Conservation (phyloP, 2,329 filamentous ascomycete species). For the Cladosporium halotolerans region DNA sequence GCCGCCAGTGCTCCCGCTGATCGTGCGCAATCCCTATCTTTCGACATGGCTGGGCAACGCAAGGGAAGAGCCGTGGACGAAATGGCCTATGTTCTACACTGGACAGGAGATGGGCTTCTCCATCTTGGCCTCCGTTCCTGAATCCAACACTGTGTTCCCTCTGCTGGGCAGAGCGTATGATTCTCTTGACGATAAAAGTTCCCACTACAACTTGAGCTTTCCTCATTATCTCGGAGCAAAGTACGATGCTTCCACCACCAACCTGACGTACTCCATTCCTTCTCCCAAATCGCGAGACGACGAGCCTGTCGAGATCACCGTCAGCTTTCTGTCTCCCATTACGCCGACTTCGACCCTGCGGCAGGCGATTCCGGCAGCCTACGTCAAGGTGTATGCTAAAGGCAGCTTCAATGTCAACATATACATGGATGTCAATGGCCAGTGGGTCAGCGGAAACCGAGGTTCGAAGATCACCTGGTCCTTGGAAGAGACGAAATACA, state of each 20-base stretch:
- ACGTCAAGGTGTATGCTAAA: slow-evolving; percentile 64
- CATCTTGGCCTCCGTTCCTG: slow-evolving; percentile 56
- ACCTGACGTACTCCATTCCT: slow-evolving; percentile 58
- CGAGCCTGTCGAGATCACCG: slow-evolving; percentile 46
- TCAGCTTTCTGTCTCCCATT: slow-evolving; percentile 70
- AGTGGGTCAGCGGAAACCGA: slow-evolving; percentile 75
- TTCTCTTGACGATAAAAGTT: slow-evolving; percentile 46
- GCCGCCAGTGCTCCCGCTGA: slow-evolving; percentile 47
- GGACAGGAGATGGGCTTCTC: slow-evolving; percentile 60
- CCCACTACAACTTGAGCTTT: slow-evolving; percentile 50
- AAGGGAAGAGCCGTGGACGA: slow-evolving; percentile 67
- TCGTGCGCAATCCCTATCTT: slow-evolving; percentile 47
- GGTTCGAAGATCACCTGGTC: slow-evolving; percentile 66
- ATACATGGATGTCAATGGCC: slow-evolving; percentile 46
- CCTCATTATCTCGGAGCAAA: slow-evolving; percentile 55
- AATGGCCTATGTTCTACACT: slow-evolving; percentile 84
- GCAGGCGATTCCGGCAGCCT: slow-evolving; percentile 76
- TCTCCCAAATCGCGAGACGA: slow-evolving; percentile 32
- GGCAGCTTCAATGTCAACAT: slow-evolving; percentile 52
- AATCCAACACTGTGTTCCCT: slow-evolving; percentile 56
- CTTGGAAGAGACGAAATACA: slow-evolving; percentile 40
- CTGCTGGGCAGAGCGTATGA: slow-evolving; percentile 61
- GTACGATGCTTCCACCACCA: slow-evolving; percentile 65
- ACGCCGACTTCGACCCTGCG: slow-evolving; percentile 74
- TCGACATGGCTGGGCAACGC: slow-evolving; percentile 57